Base-by-base conservation (phyloP, 2,329 filamentous ascomycete species). In the Hypoxylon sp. region DNA sequence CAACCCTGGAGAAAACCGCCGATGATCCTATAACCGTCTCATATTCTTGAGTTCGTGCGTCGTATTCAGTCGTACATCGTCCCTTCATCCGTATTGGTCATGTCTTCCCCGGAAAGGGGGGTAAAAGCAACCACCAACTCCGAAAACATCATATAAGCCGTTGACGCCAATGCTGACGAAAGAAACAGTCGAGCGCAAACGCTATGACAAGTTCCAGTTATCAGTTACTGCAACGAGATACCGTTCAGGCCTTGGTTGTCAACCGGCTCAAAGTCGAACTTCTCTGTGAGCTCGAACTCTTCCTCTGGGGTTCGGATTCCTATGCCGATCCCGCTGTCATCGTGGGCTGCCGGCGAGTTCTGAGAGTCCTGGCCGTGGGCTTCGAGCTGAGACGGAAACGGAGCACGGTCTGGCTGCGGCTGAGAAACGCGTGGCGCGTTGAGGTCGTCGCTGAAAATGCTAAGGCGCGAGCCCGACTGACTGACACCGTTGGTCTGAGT, bases 291-390 rank as follows among this genome's bases (percentile, higher is more conserved):
- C 9, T 35, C 31, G 42, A 85, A 86, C 21, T 88, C 86, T 51
- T 88, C 86, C 49, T 88, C 86, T 0, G 86, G 85, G 3, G 85
- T 88, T 47, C 85, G 78, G 11, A 33, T 33, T 17, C n/a, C 31
- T 5, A 35, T 9, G 15, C n/a, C 88, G 58, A 92, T 92, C 1
- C 88, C 89, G 67, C 89, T 92, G 64, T 92, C 89, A 64, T 92
- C 89, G 59, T 88, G 84, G 45, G 73, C 78, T 8, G 67, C 67
- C 37, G 77, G 80, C 55, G 78, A 68, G 20, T 81, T 79, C 41
- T 78, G 72, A 3, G 73, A 69, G 60, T 77, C 77, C 69, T 83
- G 75, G 67, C 75, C 78, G 63, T 77, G 74, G 38, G 66, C 52
- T 64, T 80, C 60, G 67, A 79, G 74, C 2, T 77, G 72, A 4